Conservation (phyloP, 176 grass and related monocot species). For the Aegilops umbellulata region DNA sequence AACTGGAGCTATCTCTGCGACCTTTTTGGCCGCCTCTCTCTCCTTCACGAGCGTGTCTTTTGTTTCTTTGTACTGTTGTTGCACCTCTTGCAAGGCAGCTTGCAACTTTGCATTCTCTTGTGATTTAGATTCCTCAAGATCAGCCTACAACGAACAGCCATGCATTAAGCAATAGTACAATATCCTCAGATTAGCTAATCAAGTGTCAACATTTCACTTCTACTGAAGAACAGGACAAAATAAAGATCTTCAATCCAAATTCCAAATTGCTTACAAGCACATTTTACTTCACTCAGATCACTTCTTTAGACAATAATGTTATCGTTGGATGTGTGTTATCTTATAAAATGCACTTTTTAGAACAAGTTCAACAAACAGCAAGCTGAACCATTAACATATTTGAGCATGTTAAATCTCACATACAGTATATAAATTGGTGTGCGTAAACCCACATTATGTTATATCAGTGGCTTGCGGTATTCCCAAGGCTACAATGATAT, state of each 20-base stretch:
- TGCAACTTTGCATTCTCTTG: conserved; percentile 95
- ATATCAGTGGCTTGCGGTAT: conserved; percentile 1
- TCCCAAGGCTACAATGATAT: not conserved
- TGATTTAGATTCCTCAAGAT: conserved; percentile 86
- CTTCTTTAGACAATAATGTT: not conserved
- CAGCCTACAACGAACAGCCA: conserved; percentile 57
- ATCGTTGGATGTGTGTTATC: not conserved
- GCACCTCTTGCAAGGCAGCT: conserved; percentile 71
- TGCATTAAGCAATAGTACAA: conserved; percentile 5
- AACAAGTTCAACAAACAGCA: not conserved
- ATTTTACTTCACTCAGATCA: conserved; percentile 7
- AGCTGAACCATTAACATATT: not conserved
- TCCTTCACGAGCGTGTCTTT: conserved; percentile 76
- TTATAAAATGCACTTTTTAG: not conserved
- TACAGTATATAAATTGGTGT: not conserved
- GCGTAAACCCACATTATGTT: not conserved
- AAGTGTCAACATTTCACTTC: not conserved
- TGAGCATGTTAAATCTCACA: not conserved
- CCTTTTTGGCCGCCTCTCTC: conserved; percentile 64
- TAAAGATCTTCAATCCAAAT: not conserved
- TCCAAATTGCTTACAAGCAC: not conserved
- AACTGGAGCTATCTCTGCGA: conserved; percentile 62
- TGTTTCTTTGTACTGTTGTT: conserved; percentile 83
- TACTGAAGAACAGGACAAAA: conserved; percentile 18
- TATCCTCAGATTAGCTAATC: not conserved